phyloP scores from a whole-genome alignment of 1,284 basidiomycete genomes.

The Papiliotrema terrestris region DNA sequence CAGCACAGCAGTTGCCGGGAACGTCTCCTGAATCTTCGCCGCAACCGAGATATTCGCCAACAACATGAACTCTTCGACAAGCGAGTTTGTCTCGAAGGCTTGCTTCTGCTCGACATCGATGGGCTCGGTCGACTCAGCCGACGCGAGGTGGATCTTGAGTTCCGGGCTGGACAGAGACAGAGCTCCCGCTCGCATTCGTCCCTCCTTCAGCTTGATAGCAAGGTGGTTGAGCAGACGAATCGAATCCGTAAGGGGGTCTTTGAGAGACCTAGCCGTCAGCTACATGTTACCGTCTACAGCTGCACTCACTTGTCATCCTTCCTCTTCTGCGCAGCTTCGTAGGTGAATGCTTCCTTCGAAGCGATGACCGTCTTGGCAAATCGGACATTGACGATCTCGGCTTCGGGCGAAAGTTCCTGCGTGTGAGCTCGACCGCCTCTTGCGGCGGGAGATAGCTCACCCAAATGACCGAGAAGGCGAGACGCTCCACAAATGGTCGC shows the following conservation, averaged over 20 bases:
- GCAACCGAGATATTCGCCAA: slow-evolving; percentile 96
- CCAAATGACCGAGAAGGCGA: slow-evolving; percentile 97
- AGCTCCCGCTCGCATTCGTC: slow-evolving; percentile 89
- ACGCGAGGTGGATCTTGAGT: slow-evolving; percentile 93
- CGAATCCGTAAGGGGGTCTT: slow-evolving; percentile 79
- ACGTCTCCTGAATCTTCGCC: slow-evolving; percentile 84
- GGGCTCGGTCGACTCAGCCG: slow-evolving; percentile 86
- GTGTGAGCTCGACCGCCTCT: slow-evolving; percentile 3
- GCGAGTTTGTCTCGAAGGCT: slow-evolving; percentile 85
- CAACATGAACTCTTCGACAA: slow-evolving; percentile 99
- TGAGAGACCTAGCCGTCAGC: slow-evolving; percentile 56
- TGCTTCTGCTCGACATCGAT: slow-evolving; percentile 98
- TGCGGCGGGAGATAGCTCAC: slow-evolving; percentile 52
- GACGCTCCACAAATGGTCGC: slow-evolving; percentile 84
- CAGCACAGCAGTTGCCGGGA: slow-evolving; percentile 92
- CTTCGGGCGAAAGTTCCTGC: slow-evolving; percentile 79
- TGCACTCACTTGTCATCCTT: slow-evolving; percentile 80
- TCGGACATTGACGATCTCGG: slow-evolving; percentile 83
- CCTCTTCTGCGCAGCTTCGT: slow-evolving; percentile 90
- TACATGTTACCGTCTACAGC: too few species aligned
- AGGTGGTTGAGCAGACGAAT: slow-evolving; percentile 87
- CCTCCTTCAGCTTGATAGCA: slow-evolving; percentile 79
- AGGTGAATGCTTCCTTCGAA: slow-evolving; percentile 95
- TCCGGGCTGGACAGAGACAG: slow-evolving; percentile 96
- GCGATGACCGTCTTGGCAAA: slow-evolving; percentile 97